Conservation (phyloP, 768 basidiomycete species). For the Cyclocybe cylindracea region DNA sequence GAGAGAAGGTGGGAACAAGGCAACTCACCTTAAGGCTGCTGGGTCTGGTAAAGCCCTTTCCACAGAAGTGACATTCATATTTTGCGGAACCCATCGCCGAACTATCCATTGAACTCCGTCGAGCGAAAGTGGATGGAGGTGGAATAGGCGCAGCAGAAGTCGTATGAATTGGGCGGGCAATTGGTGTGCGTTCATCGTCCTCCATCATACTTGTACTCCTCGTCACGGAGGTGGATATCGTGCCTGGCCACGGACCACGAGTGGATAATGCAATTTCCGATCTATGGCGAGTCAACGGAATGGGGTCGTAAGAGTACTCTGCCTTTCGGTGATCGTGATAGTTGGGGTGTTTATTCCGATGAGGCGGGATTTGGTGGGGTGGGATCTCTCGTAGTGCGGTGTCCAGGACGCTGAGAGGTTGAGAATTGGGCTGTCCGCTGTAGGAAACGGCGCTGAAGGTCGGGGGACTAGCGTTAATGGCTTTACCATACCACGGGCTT, state of each 20-base stretch:
- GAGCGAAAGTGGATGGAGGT: constrained; percentile 1
- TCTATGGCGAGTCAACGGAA: constrained; percentile 9
- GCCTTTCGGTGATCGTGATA: not conserved
- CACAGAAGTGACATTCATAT: constrained; percentile 79
- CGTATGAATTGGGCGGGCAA: constrained; percentile 19
- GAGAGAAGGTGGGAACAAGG: constrained; percentile 6
- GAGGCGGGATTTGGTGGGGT: too few species aligned
- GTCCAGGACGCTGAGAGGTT: too few species aligned
- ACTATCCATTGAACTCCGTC: constrained; percentile 4
- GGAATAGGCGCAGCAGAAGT: constrained; percentile 1
- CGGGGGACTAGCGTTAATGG: too few species aligned
- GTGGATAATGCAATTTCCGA: constrained; percentile 9
- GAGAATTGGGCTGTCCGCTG: too few species aligned
- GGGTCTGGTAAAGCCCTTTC: constrained; percentile 80
- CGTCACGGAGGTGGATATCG: constrained; percentile 27
- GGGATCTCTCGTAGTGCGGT: too few species aligned
- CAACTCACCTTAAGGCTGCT: constrained; percentile 72
- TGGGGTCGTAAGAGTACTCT: not conserved
- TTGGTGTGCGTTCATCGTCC: constrained; percentile 38
- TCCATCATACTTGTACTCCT: constrained; percentile 16
- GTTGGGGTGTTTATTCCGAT: not conserved
- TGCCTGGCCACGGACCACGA: constrained; percentile 17
- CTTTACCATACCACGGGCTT: too few species aligned
- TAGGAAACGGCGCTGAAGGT: too few species aligned
- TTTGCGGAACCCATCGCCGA: constrained; percentile 37